These are phyloP conservation scores for Macrophomina phaseolina DNA, from an alignment of 2,329 filamentous ascomycete genomes.

Conservation along the genomic window DNA sequence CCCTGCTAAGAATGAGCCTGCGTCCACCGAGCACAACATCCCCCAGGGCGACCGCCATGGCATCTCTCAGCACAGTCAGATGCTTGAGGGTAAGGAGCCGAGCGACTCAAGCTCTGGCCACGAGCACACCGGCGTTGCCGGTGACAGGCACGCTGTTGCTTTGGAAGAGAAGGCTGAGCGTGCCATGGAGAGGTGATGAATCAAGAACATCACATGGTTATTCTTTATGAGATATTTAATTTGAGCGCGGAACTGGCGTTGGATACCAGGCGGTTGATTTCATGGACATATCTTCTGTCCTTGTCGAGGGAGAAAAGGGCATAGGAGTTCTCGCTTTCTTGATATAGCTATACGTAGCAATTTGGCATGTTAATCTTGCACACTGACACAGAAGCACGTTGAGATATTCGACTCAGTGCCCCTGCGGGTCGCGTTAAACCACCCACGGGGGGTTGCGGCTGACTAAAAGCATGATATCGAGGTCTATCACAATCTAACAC, in stretches of 20 bases:
- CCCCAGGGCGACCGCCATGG: constrained; percentile 72
- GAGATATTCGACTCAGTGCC: too few species aligned
- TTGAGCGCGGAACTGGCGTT: constrained; percentile 37
- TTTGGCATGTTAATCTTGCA: too few species aligned
- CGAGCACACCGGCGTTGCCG: constrained; percentile 56
- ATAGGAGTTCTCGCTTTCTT: not conserved
- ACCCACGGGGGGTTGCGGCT: too few species aligned
- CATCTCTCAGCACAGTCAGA: constrained; percentile 71
- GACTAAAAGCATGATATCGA: too few species aligned
- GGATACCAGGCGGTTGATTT: constrained; percentile 37
- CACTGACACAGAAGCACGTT: too few species aligned
- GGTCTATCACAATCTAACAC: too few species aligned
- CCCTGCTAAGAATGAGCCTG: constrained; percentile 71
- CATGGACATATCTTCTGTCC: not conserved
- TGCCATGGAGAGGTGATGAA: constrained; percentile 11
- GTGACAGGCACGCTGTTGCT: constrained; percentile 59
- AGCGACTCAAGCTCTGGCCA: constrained; percentile 49
- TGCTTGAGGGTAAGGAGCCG: constrained; percentile 64
- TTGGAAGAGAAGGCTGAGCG: constrained; percentile 48
- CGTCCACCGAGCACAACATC: constrained; percentile 62
- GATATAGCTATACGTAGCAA: not conserved
- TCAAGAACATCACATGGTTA: not conserved
- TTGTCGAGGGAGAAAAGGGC: not conserved
- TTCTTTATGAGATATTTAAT: constrained; percentile 7
- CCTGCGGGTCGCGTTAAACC: too few species aligned